phyloP scores from a whole-genome alignment of 768 basidiomycete genomes.

The Russula virescens region DNA sequence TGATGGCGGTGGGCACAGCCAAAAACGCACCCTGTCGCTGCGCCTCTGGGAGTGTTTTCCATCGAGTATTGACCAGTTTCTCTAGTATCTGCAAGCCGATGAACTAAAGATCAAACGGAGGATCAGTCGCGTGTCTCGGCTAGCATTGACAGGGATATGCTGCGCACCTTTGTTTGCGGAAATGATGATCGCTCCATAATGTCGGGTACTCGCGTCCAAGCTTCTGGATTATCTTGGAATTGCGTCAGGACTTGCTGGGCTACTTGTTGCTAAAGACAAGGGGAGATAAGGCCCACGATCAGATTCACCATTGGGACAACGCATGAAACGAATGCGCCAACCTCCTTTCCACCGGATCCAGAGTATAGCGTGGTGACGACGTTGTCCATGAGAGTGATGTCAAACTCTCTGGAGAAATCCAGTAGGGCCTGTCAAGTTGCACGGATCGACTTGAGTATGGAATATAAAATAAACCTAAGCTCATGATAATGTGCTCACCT shows the following conservation, averaged over 20 bases:
- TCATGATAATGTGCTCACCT: background rate
- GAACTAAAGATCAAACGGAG: slow-evolving; percentile 30
- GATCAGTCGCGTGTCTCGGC: slow-evolving; percentile 2
- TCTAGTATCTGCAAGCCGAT: slow-evolving; percentile 96
- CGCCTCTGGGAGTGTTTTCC: slow-evolving; percentile 93
- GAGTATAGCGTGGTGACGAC: slow-evolving; percentile 91
- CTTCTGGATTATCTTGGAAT: slow-evolving; percentile 92
- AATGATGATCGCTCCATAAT: slow-evolving; percentile 82
- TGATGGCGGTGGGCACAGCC: background rate
- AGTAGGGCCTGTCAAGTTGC: slow-evolving; percentile 59
- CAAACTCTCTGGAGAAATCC: slow-evolving; percentile 91
- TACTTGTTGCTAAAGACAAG: slow-evolving; percentile 69
- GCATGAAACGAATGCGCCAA: slow-evolving; percentile 33
- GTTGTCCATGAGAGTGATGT: slow-evolving; percentile 87
- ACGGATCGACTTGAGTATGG: background rate
- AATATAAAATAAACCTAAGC: background rate
- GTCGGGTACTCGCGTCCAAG: slow-evolving; percentile 95
- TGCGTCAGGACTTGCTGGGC: slow-evolving; percentile 94
- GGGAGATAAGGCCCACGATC: slow-evolving; percentile 13
- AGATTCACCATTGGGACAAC: background rate
- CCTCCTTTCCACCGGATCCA: slow-evolving; percentile 70
- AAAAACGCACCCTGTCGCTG: slow-evolving; percentile 72
- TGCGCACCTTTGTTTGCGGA: slow-evolving; percentile 74
- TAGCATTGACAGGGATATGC: background rate
- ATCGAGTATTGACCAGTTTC: slow-evolving; percentile 88